Percentiles rank a stretch among this genome's conserved stretches.
Evolutionary conservation across 768 basidiomycete genomes (phyloP).

Genomic region (Tulasnella sp.): DNA sequence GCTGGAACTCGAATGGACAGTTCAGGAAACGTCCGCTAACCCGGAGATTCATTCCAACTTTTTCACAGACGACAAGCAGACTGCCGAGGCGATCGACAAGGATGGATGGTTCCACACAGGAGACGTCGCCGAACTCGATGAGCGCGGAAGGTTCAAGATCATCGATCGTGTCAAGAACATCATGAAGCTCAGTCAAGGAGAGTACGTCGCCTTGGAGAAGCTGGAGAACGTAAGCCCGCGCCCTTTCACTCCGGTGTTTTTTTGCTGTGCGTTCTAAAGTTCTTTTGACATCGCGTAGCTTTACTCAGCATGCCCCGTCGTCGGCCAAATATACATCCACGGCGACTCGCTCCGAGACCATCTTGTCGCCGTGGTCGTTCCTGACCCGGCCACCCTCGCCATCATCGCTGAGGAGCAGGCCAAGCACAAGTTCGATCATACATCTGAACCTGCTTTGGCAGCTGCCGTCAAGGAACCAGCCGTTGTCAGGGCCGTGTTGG

Average conservation of each 20-base stretch:
- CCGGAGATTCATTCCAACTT: background rate
- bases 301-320: constrained; percentile 64
- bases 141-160: constrained; percentile 76
- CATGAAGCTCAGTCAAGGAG: constrained; percentile 96
- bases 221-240: constrained; percentile 57
- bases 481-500: constrained; percentile 56
- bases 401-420: constrained; percentile 49
- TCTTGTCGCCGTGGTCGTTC: constrained; percentile 76
- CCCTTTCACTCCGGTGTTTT: background rate
- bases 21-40: background rate
- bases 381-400: constrained; percentile 75
- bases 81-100: constrained; percentile 69
- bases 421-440: constrained; percentile 46
- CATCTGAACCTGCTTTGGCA: constrained; percentile 51
- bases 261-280: background rate
- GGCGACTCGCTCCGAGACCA: constrained; percentile 86
- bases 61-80: constrained; percentile 70
- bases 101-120: constrained; percentile 94
- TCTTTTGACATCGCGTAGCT: constrained; percentile 32
- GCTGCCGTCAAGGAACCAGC: constrained; percentile 58
- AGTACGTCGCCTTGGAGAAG: constrained; percentile 97
- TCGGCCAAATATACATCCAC: constrained; percentile 81
- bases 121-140: constrained; percentile 81
- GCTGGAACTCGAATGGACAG: background rate
- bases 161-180: constrained; percentile 99